phyloP scores from a whole-genome alignment of 352 stramenopile species.

The Pythium oligandrum region DNA sequence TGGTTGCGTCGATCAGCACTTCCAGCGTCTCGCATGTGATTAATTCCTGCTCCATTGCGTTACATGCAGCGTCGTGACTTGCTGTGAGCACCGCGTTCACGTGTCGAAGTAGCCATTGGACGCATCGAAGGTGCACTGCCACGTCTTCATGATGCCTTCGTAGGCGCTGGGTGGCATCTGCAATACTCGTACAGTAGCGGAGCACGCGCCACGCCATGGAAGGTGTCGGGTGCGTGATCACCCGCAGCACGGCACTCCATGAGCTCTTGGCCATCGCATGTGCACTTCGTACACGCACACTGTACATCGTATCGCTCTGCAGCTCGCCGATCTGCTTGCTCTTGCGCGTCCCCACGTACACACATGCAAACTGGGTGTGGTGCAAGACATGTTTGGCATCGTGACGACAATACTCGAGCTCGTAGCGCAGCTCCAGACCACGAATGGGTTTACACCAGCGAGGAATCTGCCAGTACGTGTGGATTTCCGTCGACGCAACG shows the following conservation, averaged over 20 bases:
- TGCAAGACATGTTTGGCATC: conserved; percentile 1
- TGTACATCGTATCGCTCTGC: conserved; percentile 33
- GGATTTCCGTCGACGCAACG: conserved; percentile 31
- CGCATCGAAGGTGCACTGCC: conserved; percentile 23
- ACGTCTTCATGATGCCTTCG: conserved; percentile 19
- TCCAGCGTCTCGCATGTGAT: conserved; percentile 20
- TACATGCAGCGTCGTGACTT: not conserved
- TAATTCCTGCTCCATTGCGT: conserved; percentile 25
- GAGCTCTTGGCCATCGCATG: conserved; percentile 46
- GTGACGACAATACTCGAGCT: conserved; percentile 52
- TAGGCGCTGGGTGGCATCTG: conserved; percentile 43
- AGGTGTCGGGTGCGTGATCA: conserved; percentile 43
- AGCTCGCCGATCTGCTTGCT: conserved; percentile 33
- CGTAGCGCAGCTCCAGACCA: conserved; percentile 36
- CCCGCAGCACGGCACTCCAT: conserved; percentile 44
- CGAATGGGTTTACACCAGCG: conserved; percentile 35
- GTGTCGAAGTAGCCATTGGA: conserved; percentile 53
- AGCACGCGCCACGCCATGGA: conserved; percentile 53
- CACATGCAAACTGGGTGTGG: conserved; percentile 30
- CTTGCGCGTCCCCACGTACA: conserved; percentile 30
- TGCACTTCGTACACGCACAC: conserved; percentile 39
- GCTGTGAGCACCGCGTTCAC: conserved; percentile 16
- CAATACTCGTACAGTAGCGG: conserved; percentile 35
- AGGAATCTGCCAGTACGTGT: conserved; percentile 58
- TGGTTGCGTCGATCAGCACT: conserved; percentile 16